Base-by-base conservation (phyloP, 768 basidiomycete genomes). In the Mycena rosella region DNA sequence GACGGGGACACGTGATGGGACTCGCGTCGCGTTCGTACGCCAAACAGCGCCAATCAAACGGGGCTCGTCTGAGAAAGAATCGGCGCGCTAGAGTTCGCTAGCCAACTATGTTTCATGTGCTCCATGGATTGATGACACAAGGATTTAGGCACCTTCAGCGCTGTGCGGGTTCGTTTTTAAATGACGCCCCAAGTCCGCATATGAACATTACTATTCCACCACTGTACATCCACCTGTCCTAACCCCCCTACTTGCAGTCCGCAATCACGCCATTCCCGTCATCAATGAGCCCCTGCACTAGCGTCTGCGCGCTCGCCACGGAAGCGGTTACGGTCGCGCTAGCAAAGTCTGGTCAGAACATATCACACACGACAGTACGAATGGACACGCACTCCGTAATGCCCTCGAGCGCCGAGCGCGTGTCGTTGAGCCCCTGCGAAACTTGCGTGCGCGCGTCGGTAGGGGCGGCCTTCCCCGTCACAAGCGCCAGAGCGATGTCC, bases 391-490 rank as follows among this genome's bases (percentile, higher is more conserved):
- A 68, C 67, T 67, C 45, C 36, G 45, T 65, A 15, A 74, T 68
- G 0, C 64, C 26, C 14, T 62, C 60, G 14, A 74, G 45, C 18
- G 73, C 73, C 22, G 68, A 67, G 9, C 69, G 67, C 6, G 68
- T 69, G 7, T 59, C 57, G 36, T 55, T 63, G 27, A 74, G 26
- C 1, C 73, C 71, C 26, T 58, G 48, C 2, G 52, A 66, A 22
- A 74, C 73, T 9, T 58, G 62, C 38, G 61, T 60, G 34, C 71
- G 67, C 2, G 68, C 51, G 36, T 27, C 58, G 3, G 65, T 68
- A 9, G 73, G 73, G 0, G 73, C 65, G 2, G 64, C 56, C 44
- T 67, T n/a, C 0, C 73, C 68, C 1, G 71, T 70, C 17, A 74
- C 48, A 26, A 74, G 67, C 7, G 73, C 60, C 15, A 54, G 42